Evolutionary conservation across 2,329 filamentous ascomycete genomes (phyloP).

Genomic region (Colletotrichum chlorophyti): DNA sequence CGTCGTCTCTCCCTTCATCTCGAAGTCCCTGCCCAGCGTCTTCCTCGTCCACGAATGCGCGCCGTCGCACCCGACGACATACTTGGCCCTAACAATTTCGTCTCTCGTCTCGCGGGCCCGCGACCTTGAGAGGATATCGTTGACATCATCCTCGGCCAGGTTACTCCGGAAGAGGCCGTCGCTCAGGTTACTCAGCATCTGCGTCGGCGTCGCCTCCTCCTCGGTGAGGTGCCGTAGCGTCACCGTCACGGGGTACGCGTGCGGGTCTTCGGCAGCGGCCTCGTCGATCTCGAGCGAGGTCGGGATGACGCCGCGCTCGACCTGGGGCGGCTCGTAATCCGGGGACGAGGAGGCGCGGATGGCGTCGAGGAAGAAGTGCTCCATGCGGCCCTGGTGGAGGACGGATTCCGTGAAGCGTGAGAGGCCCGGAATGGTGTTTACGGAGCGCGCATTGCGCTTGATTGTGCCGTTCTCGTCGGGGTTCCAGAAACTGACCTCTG

Average conservation of each 20-base stretch:
- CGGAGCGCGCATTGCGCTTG: constrained; percentile 64
- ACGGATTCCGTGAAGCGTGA: constrained; percentile 71
- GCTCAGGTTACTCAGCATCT: constrained; percentile 38
- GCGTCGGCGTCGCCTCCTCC: constrained; percentile 59
- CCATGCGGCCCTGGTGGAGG: constrained; percentile 75
- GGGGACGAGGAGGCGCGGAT: constrained; percentile 58
- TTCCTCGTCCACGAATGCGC: constrained; percentile 71
- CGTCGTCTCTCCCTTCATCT: constrained; percentile 61
- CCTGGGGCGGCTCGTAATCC: constrained; percentile 37
- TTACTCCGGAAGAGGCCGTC: constrained; percentile 68
- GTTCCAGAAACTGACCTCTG: constrained; percentile 56
- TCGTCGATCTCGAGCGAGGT: constrained; percentile 62
- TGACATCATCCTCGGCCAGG: constrained; percentile 63
- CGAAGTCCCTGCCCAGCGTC: constrained; percentile 55
- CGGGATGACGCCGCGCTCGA: constrained; percentile 68
- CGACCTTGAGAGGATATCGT: constrained; percentile 36
- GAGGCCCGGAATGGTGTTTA: constrained; percentile 67
- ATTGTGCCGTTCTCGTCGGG: constrained; percentile 65
- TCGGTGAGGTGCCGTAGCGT: constrained; percentile 64
- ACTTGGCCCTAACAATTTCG: constrained; percentile 62
- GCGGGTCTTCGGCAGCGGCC: constrained; percentile 50
- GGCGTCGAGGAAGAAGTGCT: constrained; percentile 69
- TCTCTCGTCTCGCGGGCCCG: constrained; percentile 39
- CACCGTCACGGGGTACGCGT: constrained; percentile 67
- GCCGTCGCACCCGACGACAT: constrained; percentile 73